phyloP scores from a whole-genome alignment of 2,329 filamentous ascomycete genomes.

The Colletotrichum plurivorum region DNA sequence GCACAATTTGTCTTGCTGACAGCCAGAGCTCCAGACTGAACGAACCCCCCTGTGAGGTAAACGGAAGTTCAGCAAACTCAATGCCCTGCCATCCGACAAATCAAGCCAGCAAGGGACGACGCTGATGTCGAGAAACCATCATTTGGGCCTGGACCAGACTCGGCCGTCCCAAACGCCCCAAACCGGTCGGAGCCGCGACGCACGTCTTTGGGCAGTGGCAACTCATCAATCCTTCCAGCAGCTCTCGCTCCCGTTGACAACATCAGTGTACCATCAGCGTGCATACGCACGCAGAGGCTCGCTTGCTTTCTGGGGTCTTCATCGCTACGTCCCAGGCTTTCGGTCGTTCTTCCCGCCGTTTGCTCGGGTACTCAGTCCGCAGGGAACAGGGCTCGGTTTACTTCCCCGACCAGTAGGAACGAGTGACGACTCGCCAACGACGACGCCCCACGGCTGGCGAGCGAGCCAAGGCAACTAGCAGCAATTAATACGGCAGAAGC shows the following conservation, averaged over 20 bases:
- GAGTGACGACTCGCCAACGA: slow-evolving; percentile 17
- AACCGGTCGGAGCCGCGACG: neutral
- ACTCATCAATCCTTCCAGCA: neutral
- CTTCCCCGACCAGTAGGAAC: slow-evolving; percentile 31
- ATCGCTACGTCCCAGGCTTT: slow-evolving; percentile 11
- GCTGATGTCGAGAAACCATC: neutral
- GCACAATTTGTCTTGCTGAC: neutral
- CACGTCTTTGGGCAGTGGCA: neutral
- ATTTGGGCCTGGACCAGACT: neutral
- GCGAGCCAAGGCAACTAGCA: neutral
- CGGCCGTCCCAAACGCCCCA: neutral
- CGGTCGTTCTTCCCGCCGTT: slow-evolving; percentile 19
- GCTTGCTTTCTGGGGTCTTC: too few relatives aligned
- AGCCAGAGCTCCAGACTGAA: neutral
- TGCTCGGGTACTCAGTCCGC: slow-evolving; percentile 15
- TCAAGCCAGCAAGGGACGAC: slow-evolving; percentile 4
- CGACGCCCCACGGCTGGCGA: slow-evolving; percentile 2
- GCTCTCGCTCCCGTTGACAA: too few relatives aligned
- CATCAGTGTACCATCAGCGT: too few relatives aligned
- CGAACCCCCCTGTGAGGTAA: slow-evolving; percentile 8
- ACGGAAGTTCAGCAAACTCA: slow-evolving; percentile 1
- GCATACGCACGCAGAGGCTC: too few relatives aligned
- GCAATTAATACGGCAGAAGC: slow-evolving; percentile 1
- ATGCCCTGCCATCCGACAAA: slow-evolving; percentile 11
- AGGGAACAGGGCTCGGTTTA: slow-evolving; percentile 22